Conservation (phyloP, 352 stramenopile genomes). For the Phytophthora litchii region DNA sequence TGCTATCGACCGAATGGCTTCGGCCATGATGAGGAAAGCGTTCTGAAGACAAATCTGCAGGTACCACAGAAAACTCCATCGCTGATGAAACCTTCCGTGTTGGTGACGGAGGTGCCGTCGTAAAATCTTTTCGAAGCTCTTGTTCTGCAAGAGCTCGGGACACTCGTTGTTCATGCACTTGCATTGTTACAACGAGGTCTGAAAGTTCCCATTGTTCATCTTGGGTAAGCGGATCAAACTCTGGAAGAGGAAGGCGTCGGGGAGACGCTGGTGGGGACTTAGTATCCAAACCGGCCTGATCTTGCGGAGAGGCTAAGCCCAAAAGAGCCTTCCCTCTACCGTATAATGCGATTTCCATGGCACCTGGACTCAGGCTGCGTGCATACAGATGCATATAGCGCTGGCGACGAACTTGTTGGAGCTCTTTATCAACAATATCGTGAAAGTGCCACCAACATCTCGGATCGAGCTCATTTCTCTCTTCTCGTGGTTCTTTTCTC, state of each 20-base stretch:
- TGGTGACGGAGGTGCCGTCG: conserved; percentile 27
- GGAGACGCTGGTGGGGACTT: conserved; percentile 20
- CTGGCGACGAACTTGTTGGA: conserved; percentile 34
- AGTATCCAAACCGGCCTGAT: neutral
- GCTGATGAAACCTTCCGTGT: conserved; percentile 29
- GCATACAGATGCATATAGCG: conserved; percentile 69
- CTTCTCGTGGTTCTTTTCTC: conserved; percentile 7
- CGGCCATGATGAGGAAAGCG: conserved; percentile 17
- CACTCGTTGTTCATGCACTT: conserved; percentile 53
- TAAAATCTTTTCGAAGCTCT: conserved; percentile 47
- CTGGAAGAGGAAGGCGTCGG: conserved; percentile 13
- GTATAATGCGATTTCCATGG: conserved; percentile 48
- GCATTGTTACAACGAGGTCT: conserved; percentile 56
- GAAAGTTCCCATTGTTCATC: conserved; percentile 71
- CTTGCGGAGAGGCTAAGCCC: conserved; percentile 12
- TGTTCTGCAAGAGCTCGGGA: conserved; percentile 51
- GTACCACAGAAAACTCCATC: conserved; percentile 27
- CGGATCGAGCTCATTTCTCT: conserved; percentile 3
- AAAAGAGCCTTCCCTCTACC: conserved; percentile 39
- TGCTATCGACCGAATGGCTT: conserved; percentile 31
- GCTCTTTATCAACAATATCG: conserved; percentile 24
- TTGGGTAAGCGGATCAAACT: conserved; percentile 46
- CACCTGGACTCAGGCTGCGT: conserved; percentile 48
- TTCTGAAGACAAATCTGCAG: conserved; percentile 7
- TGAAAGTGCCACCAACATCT: conserved; percentile 25